Evolutionary conservation across 495 filamentous ascomycete genomes (phyloP).

Genomic region (Bathelium albidoporum): DNA sequence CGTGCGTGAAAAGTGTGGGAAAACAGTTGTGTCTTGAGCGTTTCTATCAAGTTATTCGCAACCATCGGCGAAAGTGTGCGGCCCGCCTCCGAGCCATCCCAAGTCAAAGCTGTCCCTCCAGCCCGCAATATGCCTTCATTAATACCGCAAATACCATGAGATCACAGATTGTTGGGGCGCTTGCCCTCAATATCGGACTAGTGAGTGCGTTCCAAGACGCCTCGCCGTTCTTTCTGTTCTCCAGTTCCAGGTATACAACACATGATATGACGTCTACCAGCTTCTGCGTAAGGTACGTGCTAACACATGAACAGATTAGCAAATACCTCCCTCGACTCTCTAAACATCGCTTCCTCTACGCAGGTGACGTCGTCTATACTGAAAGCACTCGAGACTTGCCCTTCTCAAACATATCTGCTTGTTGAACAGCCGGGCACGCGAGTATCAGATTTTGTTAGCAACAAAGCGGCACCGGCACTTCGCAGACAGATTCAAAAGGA

Average conservation of each 20-base stretch:
- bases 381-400: slow-evolving; percentile 49
- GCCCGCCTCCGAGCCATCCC: not conserved
- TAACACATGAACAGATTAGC: slow-evolving; percentile 2
- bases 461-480: not conserved
- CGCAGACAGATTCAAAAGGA: not conserved
- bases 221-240: slow-evolving; percentile 78
- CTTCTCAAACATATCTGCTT: slow-evolving; percentile 15
- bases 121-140: not conserved
- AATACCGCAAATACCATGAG: not conserved
- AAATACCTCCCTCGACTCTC: slow-evolving; percentile 22
- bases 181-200: slow-evolving; percentile 15
- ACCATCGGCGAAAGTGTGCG: not conserved
- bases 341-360: slow-evolving; percentile 30
- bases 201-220: slow-evolving; percentile 70
- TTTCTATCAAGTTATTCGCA: too few relatives aligned
- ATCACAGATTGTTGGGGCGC: not conserved
- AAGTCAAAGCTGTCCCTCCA: slow-evolving; percentile 6
- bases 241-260: slow-evolving; percentile 57
- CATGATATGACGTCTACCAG: not conserved
- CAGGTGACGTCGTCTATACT: slow-evolving; percentile 29
- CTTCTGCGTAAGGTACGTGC: not conserved
- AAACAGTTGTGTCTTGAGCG: slow-evolving; percentile 11
- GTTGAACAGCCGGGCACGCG: not conserved
- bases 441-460: not conserved
- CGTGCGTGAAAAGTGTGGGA: not conserved